Percentiles rank a stretch among this genome's conserved stretches.
phyloP scores from a whole-genome alignment of 805 yeast genomes.

The Saccharomycopsis olivae region DNA sequence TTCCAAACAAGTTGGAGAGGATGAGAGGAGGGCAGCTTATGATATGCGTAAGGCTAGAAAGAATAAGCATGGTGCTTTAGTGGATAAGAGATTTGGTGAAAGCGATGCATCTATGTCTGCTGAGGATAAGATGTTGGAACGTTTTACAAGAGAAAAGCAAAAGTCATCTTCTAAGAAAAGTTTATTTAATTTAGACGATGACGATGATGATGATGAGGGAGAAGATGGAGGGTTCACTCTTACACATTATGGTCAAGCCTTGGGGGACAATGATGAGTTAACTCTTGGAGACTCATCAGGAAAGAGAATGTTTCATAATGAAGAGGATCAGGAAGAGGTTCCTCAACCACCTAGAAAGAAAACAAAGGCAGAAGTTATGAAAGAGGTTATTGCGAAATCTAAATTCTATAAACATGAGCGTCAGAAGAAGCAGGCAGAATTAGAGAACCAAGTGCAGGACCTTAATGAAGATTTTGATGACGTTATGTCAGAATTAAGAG shows the following conservation, averaged over 20 bases:
- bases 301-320: slow-evolving; percentile 21
- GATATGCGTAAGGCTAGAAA: slow-evolving; percentile 51
- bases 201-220: slow-evolving; percentile 36
- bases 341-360: slow-evolving; percentile 47
- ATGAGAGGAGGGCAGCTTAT: slow-evolving; percentile 48
- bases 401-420: slow-evolving; percentile 69
- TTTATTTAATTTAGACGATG: slow-evolving; percentile 68
- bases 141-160: slow-evolving; percentile 86
- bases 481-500: slow-evolving; percentile 45
- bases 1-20: slow-evolving; percentile 59
- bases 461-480: slow-evolving; percentile 68
- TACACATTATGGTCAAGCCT: slow-evolving; percentile 70
- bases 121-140: slow-evolving; percentile 90
- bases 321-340: slow-evolving; percentile 30
- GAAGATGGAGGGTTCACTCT: slow-evolving; percentile 34
- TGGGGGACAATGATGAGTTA: slow-evolving; percentile 46
- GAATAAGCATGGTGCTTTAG: slow-evolving; percentile 66
- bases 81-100: slow-evolving; percentile 92
- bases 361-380: slow-evolving; percentile 78
- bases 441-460: slow-evolving; percentile 51
- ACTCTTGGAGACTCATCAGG: slow-evolving; percentile 29
- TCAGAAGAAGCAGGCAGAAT: slow-evolving; percentile 50
- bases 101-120: slow-evolving; percentile 55
- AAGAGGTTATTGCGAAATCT: slow-evolving; percentile 74
- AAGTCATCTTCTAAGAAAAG: slow-evolving; percentile 39